Conservation (phyloP, 306 rosid species). For the Acmispon strigosus region DNA sequence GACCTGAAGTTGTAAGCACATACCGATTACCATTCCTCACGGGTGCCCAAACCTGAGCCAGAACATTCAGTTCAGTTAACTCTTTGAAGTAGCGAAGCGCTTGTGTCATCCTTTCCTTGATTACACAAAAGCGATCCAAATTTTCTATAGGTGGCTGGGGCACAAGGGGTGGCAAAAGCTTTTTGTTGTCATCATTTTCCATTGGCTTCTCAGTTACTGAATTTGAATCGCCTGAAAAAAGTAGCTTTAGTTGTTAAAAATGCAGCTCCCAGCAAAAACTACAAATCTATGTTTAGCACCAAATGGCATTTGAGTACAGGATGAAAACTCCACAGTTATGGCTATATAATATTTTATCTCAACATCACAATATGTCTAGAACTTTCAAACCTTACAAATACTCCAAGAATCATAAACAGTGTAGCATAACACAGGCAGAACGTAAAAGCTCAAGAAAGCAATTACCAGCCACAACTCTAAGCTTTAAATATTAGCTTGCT, state of each 20-base stretch:
- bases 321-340: slow-evolving; percentile 4
- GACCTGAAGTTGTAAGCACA: slow-evolving; percentile 84
- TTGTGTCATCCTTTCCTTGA: slow-evolving; percentile 84
- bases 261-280: slow-evolving; percentile 10
- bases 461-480: neutral
- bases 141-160: slow-evolving; percentile 36
- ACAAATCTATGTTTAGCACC: slow-evolving; percentile 11
- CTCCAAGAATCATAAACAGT: slow-evolving; percentile 1
- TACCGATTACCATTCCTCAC: slow-evolving; percentile 46
- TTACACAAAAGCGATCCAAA: slow-evolving; percentile 45
- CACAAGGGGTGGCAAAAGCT: slow-evolving; percentile 28
- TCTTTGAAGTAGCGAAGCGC: slow-evolving; percentile 83
- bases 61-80: slow-evolving; percentile 62
- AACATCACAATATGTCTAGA: neutral
- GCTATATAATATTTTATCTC: neutral
- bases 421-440: neutral
- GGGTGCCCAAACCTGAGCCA: slow-evolving; percentile 97
- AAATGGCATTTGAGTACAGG: neutral
- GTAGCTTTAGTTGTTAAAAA: slow-evolving; percentile 28
- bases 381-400: neutral
- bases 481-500: neutral
- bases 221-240: slow-evolving; percentile 48
- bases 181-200: slow-evolving; percentile 34
- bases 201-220: slow-evolving; percentile 33
- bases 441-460: slow-evolving; percentile 4